phyloP scores from a whole-genome alignment of 2,329 filamentous ascomycete genomes.

The Aspergillus eucalypticola region DNA sequence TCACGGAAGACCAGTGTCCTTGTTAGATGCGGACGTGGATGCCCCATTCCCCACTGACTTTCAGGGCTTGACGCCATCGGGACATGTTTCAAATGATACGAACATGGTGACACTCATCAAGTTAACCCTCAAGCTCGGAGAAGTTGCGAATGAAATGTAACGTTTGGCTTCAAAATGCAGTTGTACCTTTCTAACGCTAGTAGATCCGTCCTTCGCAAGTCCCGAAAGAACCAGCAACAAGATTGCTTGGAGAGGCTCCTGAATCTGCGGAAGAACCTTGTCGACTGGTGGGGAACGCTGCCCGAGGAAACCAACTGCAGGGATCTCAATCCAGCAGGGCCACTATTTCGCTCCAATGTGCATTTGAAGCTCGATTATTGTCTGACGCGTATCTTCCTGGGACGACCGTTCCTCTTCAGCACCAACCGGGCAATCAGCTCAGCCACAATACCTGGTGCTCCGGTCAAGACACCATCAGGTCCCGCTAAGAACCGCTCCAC shows the following conservation, averaged over 20 bases:
- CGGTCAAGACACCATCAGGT: constrained; percentile 33
- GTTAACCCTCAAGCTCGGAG: constrained; percentile 44
- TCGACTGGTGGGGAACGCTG: constrained; percentile 46
- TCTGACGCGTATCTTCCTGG: constrained; percentile 56
- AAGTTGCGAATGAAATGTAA: constrained; percentile 45
- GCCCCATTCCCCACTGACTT: constrained; percentile 54
- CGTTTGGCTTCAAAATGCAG: constrained; percentile 5
- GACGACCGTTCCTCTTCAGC: constrained; percentile 55
- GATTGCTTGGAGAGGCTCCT: constrained; percentile 44
- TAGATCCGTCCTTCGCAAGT: constrained; percentile 42
- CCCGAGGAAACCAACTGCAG: constrained; percentile 42
- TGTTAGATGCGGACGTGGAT: constrained; percentile 56
- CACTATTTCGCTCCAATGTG: constrained; percentile 51
- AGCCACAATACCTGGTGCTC: constrained; percentile 18
- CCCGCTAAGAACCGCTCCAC: constrained; percentile 37
- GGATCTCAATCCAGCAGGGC: constrained; percentile 44
- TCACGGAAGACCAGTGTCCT: constrained; percentile 58
- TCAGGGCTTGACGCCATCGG: constrained; percentile 45
- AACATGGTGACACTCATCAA: constrained; percentile 52
- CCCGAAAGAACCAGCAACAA: constrained; percentile 41
- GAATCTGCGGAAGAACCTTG: constrained; percentile 39
- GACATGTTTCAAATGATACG: constrained; percentile 46
- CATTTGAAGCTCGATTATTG: constrained; percentile 57
- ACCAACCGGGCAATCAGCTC: constrained; percentile 34
- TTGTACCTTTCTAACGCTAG: constrained; percentile 22